phyloP scores from a whole-genome alignment of 2,329 filamentous ascomycete genomes.

The Aureobasidium uvarum region DNA sequence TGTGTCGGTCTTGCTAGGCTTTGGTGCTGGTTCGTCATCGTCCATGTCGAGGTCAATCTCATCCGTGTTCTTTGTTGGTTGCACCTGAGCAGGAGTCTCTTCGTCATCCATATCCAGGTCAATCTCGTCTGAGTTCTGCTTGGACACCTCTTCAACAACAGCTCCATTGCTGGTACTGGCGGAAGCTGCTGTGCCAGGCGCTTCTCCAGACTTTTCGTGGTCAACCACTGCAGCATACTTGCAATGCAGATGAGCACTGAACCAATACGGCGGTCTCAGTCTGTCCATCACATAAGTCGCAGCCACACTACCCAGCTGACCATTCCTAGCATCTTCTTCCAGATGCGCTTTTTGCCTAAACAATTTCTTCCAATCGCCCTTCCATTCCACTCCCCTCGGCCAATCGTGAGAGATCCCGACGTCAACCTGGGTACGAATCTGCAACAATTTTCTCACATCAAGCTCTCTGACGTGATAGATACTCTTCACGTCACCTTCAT shows the following conservation, averaged over 20 bases:
- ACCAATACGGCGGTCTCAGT: slow-evolving; percentile 83
- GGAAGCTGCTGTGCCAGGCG: neutral
- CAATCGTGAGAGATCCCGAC: slow-evolving; percentile 94
- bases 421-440: slow-evolving; percentile 83
- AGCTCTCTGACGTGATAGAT: slow-evolving; percentile 90
- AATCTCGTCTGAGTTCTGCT: slow-evolving; percentile 66
- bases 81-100: slow-evolving; percentile 19
- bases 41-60: slow-evolving; percentile 61
- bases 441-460: slow-evolving; percentile 85
- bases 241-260: slow-evolving; percentile 84
- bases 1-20: slow-evolving; percentile 31
- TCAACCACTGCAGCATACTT: slow-evolving; percentile 69
- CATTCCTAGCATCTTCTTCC: slow-evolving; percentile 69
- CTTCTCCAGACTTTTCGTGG: slow-evolving; percentile 39
- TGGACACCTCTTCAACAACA: neutral
- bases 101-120: slow-evolving; percentile 50
- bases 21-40: slow-evolving; percentile 32
- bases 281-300: slow-evolving; percentile 78
- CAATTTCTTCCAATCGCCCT: slow-evolving; percentile 66
- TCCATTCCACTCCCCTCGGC: slow-evolving; percentile 78
- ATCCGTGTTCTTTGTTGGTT: slow-evolving; percentile 56
- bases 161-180: neutral
- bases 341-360: slow-evolving; percentile 75
- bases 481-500: slow-evolving; percentile 68
- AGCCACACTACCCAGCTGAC: slow-evolving; percentile 74